Base-by-base conservation (phyloP, 192 early-diverging fungal species). In the Coemansia sp. region DNA sequence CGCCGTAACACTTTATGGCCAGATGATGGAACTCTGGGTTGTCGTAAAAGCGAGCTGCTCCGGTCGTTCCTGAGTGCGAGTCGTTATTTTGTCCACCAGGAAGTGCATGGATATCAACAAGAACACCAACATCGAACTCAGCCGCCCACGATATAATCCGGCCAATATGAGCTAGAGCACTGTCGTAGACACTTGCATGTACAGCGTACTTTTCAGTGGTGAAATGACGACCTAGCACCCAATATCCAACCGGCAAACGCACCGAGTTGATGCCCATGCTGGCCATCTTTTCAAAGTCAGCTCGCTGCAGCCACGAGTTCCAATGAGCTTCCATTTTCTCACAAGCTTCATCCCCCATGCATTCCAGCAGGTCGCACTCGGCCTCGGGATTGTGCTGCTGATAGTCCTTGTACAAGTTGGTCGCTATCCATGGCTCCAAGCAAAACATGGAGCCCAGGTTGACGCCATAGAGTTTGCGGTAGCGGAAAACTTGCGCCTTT, bases 401-500 rank as follows among this genome's bases (percentile, higher is more conserved):
- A 20, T 58, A 39, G 7, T 43, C 16, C 11, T 58, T 48, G 56
- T 58, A 58, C 3, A 58, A 11, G 0, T 26, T 20, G 14, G 56
- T 58, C 5, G 56, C 42, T 5, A 58, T 58, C 56, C 56, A 58
- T 3, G 56, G 56, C 56, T 58, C 56, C 12, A 58, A 36, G 46
- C 56, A 58, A 26, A 58, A 58, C 44, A 58, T 20, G 6, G 56
- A 58, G 2, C 56, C 56, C 11, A 58, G 9, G 11, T 58, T 58
- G 36, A 58, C 56, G 23, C 56, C 56, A 14, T 58, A 39, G 20
- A 41, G 42, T 45, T 58, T 58, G 17, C 56, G 56, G 20, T 47
- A 58, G 11, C 56, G 56, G 42, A 47, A 48, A 10, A 58, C 32
- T 14, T 48, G 56, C 12, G 56, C 56, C 18, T 15, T 16, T n/a